Evolutionary conservation across 441 rosid genomes (phyloP).

Genomic region (Corymbia calophylla): DNA sequence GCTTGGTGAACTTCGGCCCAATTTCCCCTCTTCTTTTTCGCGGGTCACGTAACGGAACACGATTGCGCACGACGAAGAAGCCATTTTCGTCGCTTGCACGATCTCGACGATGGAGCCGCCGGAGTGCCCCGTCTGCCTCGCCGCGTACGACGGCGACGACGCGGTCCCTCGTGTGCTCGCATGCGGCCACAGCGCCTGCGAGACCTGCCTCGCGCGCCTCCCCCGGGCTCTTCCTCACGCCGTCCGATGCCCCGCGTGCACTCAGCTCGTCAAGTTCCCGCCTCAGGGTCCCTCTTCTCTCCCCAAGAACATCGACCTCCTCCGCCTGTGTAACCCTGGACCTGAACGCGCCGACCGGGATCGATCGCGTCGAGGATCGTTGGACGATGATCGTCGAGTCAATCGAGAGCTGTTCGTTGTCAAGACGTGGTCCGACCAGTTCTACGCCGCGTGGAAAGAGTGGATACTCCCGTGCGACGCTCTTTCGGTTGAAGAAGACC

Average conservation of each 20-base stretch:
- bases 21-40: background rate
- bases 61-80: background rate
- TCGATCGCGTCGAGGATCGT: background rate
- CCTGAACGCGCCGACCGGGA: background rate
- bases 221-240: conserved; percentile 58
- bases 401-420: conserved; percentile 22
- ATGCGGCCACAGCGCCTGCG: conserved; percentile 83
- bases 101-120: conserved; percentile 36
- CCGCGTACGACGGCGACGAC: conserved; percentile 46
- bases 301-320: conserved; percentile 93
- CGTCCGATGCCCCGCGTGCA: conserved; percentile 85
- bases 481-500: conserved; percentile 15
- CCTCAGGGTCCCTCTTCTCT: conserved; percentile 62
- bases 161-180: conserved; percentile 75
- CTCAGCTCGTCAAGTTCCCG: conserved; percentile 73
- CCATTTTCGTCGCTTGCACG: background rate
- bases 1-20: background rate
- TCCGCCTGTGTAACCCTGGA: conserved; percentile 32
- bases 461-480: conserved; percentile 43
- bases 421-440: conserved; percentile 58
- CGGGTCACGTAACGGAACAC: background rate
- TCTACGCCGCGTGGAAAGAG: conserved; percentile 54
- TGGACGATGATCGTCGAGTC: background rate
- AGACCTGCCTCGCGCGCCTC: conserved; percentile 49
- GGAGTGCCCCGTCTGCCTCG: conserved; percentile 89